A percentile compares a stretch with the other conserved stretches of the same genome.
Evolutionary conservation across 2,329 filamentous ascomycete species (phyloP).

Genomic region (Penicillium hesseltinei): DNA sequence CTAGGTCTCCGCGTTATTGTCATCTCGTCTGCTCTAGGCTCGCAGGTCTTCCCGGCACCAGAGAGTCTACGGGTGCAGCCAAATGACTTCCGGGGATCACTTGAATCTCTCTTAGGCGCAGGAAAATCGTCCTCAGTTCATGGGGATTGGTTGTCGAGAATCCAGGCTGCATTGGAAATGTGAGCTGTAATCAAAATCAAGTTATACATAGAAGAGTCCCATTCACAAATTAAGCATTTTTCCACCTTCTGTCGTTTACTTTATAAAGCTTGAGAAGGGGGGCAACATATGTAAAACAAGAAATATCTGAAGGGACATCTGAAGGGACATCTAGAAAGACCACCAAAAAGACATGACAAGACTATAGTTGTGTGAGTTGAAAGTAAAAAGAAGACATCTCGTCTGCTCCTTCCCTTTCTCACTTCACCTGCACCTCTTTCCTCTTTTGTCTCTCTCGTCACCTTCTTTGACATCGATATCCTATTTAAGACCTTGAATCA

Average conservation of each 20-base stretch:
- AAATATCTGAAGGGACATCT: too few relatives aligned
- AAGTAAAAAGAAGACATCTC: too few relatives aligned
- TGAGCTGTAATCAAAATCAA: neutral
- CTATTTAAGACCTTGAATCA: neutral
- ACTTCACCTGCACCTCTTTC: neutral
- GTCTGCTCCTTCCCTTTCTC: neutral
- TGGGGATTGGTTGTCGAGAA: slow-evolving; percentile 33
- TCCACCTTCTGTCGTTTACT: too few relatives aligned
- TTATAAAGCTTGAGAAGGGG: too few relatives aligned
- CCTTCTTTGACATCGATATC: neutral
- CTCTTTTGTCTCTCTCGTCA: neutral
- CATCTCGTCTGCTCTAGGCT: slow-evolving; percentile 37
- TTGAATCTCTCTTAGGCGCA: slow-evolving; percentile 26
- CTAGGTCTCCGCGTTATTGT: slow-evolving; percentile 42
- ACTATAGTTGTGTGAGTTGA: too few relatives aligned
- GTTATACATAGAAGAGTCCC: neutral
- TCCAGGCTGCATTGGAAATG: slow-evolving; percentile 25
- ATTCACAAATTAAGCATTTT: too few relatives aligned
- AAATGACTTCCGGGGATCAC: slow-evolving; percentile 17
- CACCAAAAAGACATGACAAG: too few relatives aligned
- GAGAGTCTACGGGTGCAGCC: slow-evolving; percentile 18
- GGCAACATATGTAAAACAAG: too few relatives aligned
- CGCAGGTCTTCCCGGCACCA: slow-evolving; percentile 18
- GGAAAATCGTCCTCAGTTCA: slow-evolving; percentile 30
- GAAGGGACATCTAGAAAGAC: too few relatives aligned